phyloP scores from a whole-genome alignment of 225 moss, liverwort and hornwort genomes.

The Polytrichum formosum region DNA sequence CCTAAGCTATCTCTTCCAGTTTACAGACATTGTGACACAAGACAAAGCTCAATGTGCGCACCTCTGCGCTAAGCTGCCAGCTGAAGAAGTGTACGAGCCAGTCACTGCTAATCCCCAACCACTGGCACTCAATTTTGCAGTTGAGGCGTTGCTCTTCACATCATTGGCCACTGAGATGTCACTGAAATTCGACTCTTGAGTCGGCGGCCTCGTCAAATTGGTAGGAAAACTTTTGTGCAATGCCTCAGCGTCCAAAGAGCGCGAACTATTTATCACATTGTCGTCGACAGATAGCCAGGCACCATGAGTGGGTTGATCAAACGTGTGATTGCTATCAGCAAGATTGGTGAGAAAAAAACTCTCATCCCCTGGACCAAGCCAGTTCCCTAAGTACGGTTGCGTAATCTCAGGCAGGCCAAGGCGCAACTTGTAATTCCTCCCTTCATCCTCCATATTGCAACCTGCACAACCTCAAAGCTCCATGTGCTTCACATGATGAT shows the following conservation, averaged over 20 bases:
- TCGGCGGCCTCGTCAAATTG: not conserved
- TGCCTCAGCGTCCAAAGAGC: not conserved
- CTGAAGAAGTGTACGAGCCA: not conserved
- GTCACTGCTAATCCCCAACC: not conserved
- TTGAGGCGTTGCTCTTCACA: slow-evolving; percentile 1
- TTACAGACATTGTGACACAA: not conserved
- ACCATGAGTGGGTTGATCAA: slow-evolving; percentile 11
- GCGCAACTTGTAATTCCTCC: slow-evolving; percentile 56
- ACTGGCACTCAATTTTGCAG: not conserved
- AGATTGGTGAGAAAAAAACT: slow-evolving; percentile 14
- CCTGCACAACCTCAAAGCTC: too few species aligned
- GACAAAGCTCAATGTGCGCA: not conserved
- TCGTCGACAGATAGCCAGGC: not conserved
- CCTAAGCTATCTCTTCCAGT: not conserved
- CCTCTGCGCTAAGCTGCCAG: not conserved
- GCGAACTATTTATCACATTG: not conserved
- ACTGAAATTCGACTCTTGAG: not conserved
- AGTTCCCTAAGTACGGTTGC: slow-evolving; percentile 58
- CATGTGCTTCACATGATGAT: too few species aligned
- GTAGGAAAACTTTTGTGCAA: not conserved
- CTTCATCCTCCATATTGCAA: not conserved
- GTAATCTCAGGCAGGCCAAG: slow-evolving; percentile 68
- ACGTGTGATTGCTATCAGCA: slow-evolving; percentile 8
- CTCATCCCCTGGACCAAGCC: slow-evolving; percentile 43
- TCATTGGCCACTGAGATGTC: not conserved